Evolutionary conservation across 2,329 filamentous ascomycete genomes (phyloP), one percentile per base, ranked within the genome.

Genomic region (Malbranchea cinnamomea): DNA sequence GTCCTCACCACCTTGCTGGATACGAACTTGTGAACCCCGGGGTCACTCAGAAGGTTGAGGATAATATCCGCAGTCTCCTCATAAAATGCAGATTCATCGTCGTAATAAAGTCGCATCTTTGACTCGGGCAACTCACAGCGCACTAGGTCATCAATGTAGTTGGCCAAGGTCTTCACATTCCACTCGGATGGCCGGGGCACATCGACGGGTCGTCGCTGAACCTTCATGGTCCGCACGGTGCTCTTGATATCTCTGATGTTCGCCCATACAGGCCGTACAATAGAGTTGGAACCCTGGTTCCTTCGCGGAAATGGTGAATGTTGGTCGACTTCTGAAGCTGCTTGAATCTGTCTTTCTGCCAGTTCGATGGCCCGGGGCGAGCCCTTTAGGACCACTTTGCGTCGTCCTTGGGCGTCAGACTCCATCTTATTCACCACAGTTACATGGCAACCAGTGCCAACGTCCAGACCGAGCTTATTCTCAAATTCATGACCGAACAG

Each of bases 1-100:
- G 33, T 38, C 34, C 61, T 60, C 33, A 56, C 45, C n/a, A 59
- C 56, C 13, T 47, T 42, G n/a, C 52, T 49, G 6, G 57, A 60
- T 8, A 61, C 36, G 10, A 44, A 43, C 5, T 41, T 41, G 30
- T 40, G 36, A 31, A 47, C 44, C 4, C 40, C 18, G 1, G 53
- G 47, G 21, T 50, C 37, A 9, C 31, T 32, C 32, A 63, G 61
- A 3, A 57, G 24, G 2, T 35, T 23, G 11, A 41, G 30, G 10
- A 61, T 38, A 5, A 46, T 43, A 14, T 37, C 26, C 19, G 26
- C 36, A 33, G 41, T 48, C 30, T 34, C 26, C 30, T 32, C 21
- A 31, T 28, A 21, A 19, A 42, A 40, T 8, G 35, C 22, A 17
- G n/a, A n/a, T n/a, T 41, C 30, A 1, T 28, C 36, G 12, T 32